Evolutionary conservation across 139 green algal genomes (phyloP), one percentile per base, ranked within the genome.

Genomic region (Micractinium conductrix): DNA sequence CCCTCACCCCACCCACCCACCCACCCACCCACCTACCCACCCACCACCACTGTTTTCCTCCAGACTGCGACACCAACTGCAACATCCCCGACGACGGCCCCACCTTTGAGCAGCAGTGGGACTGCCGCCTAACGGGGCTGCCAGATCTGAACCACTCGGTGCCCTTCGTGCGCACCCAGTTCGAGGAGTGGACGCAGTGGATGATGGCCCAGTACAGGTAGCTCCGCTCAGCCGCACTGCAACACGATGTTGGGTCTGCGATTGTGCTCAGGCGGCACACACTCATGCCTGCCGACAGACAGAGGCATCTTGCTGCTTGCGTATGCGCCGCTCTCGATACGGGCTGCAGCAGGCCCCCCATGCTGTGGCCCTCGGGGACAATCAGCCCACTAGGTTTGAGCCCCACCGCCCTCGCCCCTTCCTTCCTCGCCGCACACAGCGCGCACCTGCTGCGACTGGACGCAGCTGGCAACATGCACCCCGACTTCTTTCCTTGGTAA

Each of bases 91-190:
- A 30, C 2, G 14, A 45, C 2, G 30, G 30, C 55, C 17, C 67
- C 35, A 45, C 10, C 9, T 12, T 45, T 10, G 12, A 45, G 37
- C 67, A 73, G 28, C 78, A 72, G n/a, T 78, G 37, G 55, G 10
- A 81, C 26, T 91, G 88, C 75, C 68, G 79, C 14, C 58, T 91
- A 75, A 53, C 44, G 2, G 74, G 43, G 2, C 68, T 86, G 53
- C 85, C 68, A 14, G 84, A 88, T 37, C 79, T 90, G 7, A 81
- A 87, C 40, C 87, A 91, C 30, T 45, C 30, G 30, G 30, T 42
- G 7, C 63, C 63, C 7, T 71, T 26, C n/a, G 63, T 71, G n/a
- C 67, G 67, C 16, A 7, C 30, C 9, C 28, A 83, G 48, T 48
- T 72, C 24, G 19, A 44, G 35, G 26, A 74, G 30, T 87, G 82